phyloP scores from a whole-genome alignment of 2,329 filamentous ascomycete genomes.

The Microcyclospora tardicrescens region DNA sequence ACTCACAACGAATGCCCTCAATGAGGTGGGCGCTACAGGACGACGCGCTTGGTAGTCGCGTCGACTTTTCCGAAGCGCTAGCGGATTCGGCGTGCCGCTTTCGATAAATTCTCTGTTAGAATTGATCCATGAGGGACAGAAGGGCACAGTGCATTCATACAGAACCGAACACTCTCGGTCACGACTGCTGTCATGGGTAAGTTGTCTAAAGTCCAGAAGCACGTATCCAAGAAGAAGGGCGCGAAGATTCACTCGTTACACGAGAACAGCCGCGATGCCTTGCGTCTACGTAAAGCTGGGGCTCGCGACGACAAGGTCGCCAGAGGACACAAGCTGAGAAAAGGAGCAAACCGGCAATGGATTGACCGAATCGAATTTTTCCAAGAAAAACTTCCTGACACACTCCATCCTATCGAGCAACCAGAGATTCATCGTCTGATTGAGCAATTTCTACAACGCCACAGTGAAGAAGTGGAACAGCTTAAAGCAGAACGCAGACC shows the following conservation, averaged over 20 bases:
- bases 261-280: constrained; percentile 76
- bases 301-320: constrained; percentile 72
- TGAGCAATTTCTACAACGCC: constrained; percentile 40
- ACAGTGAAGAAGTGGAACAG: constrained; percentile 56
- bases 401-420: constrained; percentile 36
- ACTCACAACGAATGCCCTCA: not conserved
- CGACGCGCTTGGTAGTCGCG: too few relatives aligned
- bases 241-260: constrained; percentile 64
- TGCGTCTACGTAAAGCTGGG: constrained; percentile 64
- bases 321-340: constrained; percentile 54
- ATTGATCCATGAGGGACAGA: too few relatives aligned
- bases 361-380: constrained; percentile 54
- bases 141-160: too few relatives aligned
- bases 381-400: constrained; percentile 33
- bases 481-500: constrained; percentile 59
- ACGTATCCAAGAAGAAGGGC: constrained; percentile 76
- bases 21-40: not conserved
- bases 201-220: constrained; percentile 73
- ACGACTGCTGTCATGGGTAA: too few relatives aligned
- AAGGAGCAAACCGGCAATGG: constrained; percentile 59
- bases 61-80: too few relatives aligned
- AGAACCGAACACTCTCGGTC: too few relatives aligned
- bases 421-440: constrained; percentile 43
- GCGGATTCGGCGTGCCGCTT: too few relatives aligned
- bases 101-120: too few relatives aligned